Evolutionary conservation across 306 rosid genomes (phyloP).

Genomic region (Neltuma alba): DNA sequence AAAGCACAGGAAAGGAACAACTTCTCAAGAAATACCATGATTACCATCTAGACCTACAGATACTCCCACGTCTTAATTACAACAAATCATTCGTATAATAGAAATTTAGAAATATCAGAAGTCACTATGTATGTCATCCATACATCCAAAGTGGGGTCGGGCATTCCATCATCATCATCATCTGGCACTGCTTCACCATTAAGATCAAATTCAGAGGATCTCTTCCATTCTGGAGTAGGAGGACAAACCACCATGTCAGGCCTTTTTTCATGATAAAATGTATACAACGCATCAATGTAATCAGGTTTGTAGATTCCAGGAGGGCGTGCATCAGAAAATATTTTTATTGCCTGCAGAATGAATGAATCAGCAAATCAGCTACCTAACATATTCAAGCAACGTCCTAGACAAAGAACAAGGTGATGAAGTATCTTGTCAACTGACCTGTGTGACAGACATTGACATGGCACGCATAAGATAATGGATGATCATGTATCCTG

Average conservation of each 20-base stretch:
- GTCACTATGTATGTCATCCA: constrained; percentile 42
- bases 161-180: constrained; percentile 81
- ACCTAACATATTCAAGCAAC: constrained; percentile 24
- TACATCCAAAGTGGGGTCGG: constrained; percentile 76
- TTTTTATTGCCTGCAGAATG: constrained; percentile 74
- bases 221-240: constrained; percentile 98
- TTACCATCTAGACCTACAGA: background rate
- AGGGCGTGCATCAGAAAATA: constrained; percentile 89
- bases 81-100: constrained; percentile 23
- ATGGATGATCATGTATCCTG: constrained; percentile 95
- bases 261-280: constrained; percentile 89
- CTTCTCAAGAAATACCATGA: background rate
- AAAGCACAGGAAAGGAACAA: background rate
- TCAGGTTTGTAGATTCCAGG: constrained; percentile 99
- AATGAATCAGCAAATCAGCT: constrained; percentile 27
- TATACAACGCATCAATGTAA: constrained; percentile 80
- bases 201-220: constrained; percentile 94
- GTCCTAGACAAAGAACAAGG: background rate
- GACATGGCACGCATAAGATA: constrained; percentile 82
- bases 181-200: constrained; percentile 96
- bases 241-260: constrained; percentile 88
- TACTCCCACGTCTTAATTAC: background rate
- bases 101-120: constrained; percentile 32
- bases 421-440: constrained; percentile 35
- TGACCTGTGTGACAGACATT: constrained; percentile 85